Conservation (phyloP, 2,329 filamentous ascomycete genomes). For the Aspergillus texensis region DNA sequence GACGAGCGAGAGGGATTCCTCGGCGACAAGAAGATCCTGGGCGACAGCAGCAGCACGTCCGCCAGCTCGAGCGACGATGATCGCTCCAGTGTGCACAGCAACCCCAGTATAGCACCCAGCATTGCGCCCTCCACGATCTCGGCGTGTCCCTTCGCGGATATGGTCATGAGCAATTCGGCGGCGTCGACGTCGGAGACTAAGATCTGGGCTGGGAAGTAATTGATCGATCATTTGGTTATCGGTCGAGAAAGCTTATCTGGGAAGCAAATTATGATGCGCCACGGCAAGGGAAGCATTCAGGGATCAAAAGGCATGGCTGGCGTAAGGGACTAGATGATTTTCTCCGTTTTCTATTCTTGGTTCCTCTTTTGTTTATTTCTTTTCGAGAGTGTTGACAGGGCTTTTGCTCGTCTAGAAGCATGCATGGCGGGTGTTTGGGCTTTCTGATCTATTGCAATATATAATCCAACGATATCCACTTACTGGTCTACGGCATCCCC, state of each 20-base stretch:
- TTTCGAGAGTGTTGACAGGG: not conserved
- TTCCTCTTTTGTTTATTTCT: not conserved
- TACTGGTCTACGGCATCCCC: not conserved
- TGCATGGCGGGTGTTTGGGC: constrained; percentile 3
- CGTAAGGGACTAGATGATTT: constrained; percentile 7
- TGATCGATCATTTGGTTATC: not conserved
- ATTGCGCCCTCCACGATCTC: constrained; percentile 22
- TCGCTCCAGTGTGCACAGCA: constrained; percentile 28
- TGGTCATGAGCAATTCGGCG: constrained; percentile 13
- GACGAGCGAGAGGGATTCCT: constrained; percentile 66
- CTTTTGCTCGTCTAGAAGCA: constrained; percentile 1
- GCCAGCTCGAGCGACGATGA: constrained; percentile 35
- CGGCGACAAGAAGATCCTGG: constrained; percentile 61
- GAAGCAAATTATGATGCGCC: not conserved
- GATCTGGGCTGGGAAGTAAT: constrained; percentile 30
- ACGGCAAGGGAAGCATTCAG: constrained; percentile 2
- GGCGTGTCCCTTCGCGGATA: constrained; percentile 35
- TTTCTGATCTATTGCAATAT: not conserved
- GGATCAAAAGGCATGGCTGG: constrained; percentile 8
- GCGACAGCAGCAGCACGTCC: constrained; percentile 30
- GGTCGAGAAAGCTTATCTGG: not conserved
- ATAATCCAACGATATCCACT: constrained; percentile 6
- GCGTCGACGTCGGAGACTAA: constrained; percentile 30
- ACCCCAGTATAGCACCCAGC: constrained; percentile 16
- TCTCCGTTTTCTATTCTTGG: not conserved